Conservation (phyloP, 352 stramenopile genomes). For the Globisporangium echinulatum region DNA sequence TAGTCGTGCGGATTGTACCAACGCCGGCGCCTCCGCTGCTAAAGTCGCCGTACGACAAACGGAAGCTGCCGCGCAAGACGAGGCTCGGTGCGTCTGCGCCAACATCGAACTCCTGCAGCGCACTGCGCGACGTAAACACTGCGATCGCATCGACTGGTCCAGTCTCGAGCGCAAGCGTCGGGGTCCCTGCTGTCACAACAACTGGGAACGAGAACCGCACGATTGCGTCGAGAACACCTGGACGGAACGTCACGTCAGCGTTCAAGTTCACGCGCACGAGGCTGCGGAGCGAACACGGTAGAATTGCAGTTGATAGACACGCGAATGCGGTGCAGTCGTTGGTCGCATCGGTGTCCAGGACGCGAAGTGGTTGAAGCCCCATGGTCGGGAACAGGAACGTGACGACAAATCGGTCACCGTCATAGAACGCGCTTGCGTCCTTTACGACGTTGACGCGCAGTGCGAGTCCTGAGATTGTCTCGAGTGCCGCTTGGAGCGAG, state of each 20-base stretch:
- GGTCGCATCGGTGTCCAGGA: conserved; percentile 12
- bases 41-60: conserved; percentile 56
- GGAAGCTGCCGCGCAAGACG: conserved; percentile 38
- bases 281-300: conserved; percentile 24
- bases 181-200: conserved; percentile 21
- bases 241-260: conserved; percentile 24
- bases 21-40: conserved; percentile 15
- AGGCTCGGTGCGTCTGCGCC: conserved; percentile 37
- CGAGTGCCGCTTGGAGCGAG: conserved; percentile 34
- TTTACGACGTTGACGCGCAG: conserved; percentile 32
- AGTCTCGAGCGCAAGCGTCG: conserved; percentile 37
- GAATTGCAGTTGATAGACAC: conserved; percentile 17
- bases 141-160: conserved; percentile 24
- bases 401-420: conserved; percentile 40
- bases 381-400: conserved; percentile 48
- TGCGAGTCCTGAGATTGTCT: conserved; percentile 31
- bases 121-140: conserved; percentile 34
- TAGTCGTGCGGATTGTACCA: conserved; percentile 25
- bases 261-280: conserved; percentile 45
- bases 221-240: conserved; percentile 38
- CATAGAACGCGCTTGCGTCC: conserved; percentile 35
- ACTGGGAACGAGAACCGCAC: conserved; percentile 52
- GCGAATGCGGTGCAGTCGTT: conserved; percentile 26
- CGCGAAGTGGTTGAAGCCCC: conserved; percentile 31
- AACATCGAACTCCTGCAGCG: conserved; percentile 56